Base-by-base conservation (phyloP, 1,139 yeast species). In the Yamadazyma dushanensis region DNA sequence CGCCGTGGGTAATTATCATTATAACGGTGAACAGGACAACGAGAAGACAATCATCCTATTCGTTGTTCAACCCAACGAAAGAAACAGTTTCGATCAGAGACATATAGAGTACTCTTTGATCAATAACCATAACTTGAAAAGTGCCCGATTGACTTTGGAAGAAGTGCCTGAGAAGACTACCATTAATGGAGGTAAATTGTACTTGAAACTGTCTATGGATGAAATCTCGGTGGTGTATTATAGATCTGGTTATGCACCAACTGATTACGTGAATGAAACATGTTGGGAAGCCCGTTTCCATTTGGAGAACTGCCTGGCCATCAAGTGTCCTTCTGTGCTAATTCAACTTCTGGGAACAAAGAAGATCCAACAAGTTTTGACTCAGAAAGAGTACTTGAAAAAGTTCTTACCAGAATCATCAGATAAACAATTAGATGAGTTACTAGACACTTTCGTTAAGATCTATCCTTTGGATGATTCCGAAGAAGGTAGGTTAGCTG, bases 321-420 rank as follows among this genome's bases (percentile, higher is more conserved):
- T 92, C 44, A 90, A 92, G 57, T 90, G 96, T 44, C 98, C 98
- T 3, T 82, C 95, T 3, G 64, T 92, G 22, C 66, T 87, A 43
- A 88, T 95, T 2, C 98, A 94, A 60, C 69, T 92, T 39, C 79
- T 96, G 20, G 98, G 98, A 0, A 80, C 96, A 9, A 94, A 92
- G 54, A 92, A 92, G 57, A 73, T 92, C 31, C 98, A 92, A 63
- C 98, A 94, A 57, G 66, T 89, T 21, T 71, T 92, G 38, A 85
- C 96, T 1, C 70, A 76, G 29, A 66, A 70, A 19, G 56, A 59
- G 4, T 59, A 70, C 5, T 51, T 92, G 32, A 50, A 62, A 11
- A 59, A 67, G 34, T 78, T 83, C 43, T 56, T 81, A 13, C 62
- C 73, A 0, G 51, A 53, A 2, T 45, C 54, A 3, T 4, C 57